Conservation (phyloP, 2,329 filamentous ascomycete species). For the Ascomycota sp. region DNA sequence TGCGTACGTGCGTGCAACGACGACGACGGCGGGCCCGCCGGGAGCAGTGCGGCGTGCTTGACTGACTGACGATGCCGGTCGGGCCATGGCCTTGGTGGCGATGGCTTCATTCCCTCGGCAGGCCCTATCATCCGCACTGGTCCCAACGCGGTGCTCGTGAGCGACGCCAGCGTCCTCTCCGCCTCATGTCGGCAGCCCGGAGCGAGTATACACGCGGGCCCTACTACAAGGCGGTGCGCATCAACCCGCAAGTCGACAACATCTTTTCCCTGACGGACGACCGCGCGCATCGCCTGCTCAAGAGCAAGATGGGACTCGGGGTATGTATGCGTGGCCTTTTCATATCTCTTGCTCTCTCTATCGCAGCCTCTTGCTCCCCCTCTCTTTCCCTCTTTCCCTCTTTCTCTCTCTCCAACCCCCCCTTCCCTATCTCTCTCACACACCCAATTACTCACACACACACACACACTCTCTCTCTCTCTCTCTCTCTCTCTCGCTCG, state of each 20-base stretch:
- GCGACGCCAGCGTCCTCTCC: constrained; percentile 20
- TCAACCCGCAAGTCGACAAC: constrained; percentile 27
- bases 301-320: constrained; percentile 26
- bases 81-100: background rate
- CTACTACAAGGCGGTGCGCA: constrained; percentile 24
- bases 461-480: background rate
- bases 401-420: background rate
- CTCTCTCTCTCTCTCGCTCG: no score
- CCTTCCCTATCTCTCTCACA: background rate
- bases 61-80: constrained; percentile 1
- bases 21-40: no score
- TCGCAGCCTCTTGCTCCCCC: no score
- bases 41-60: no score
- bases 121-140: constrained; percentile 12
- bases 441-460: background rate
- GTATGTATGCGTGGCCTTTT: no score
- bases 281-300: constrained; percentile 18
- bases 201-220: constrained; percentile 11
- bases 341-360: no score
- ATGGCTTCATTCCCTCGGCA: constrained; percentile 1
- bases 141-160: constrained; percentile 22
- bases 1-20: background rate
- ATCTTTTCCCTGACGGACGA: constrained; percentile 26
- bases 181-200: constrained; percentile 16
- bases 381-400: no score